Base-by-base conservation (phyloP, 306 rosid genomes). In the Rubus idaeus region DNA sequence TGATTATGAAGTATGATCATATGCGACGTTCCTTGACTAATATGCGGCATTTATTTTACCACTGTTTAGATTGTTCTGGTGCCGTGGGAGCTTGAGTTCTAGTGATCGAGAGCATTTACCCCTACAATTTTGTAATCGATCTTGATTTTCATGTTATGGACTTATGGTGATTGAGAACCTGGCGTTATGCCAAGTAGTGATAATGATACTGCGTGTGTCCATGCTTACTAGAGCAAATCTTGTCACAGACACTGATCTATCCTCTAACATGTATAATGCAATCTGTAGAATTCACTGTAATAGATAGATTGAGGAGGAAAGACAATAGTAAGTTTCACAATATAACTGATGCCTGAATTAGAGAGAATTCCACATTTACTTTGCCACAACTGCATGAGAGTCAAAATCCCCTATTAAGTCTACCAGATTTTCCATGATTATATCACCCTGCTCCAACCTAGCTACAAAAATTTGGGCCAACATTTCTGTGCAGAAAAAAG, bases 401-500 rank as follows among this genome's bases (percentile, higher is more conserved):
- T 60, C 61, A 69, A 14, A 44, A 21, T 67, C 41, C 40, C 30
- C 18, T 44, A 17, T 20, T 30, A 46, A 50, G 72, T 5, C 64
- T 55, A 58, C 51, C 50, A 21, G 42, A 35, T 74, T 5, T 62
- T 18, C 49, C 71, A 74, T 30, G 60, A 70, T 47, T 40, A 67
- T 52, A 76, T 35, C 51, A 84, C 79, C 64, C 77, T 71, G 78
- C 79, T 77, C 70, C 71, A 30, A 12, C 71, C 63, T 37, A 51
- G 75, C 75, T 69, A 68, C 86, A 85, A 85, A 86, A 80, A 60
- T 70, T 76, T 74, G 82, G 81, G 81, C 61, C 49, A 70, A 56
- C 16, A 46, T 75, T 73, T 49, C 79, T 62, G 30, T 57, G 60
- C 41, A 57, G 16, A 10, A 46, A 73, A 79, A 7, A 71, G 61